Base-by-base conservation (phyloP, 306 rosid species). In the Aeschynomene evenia region DNA sequence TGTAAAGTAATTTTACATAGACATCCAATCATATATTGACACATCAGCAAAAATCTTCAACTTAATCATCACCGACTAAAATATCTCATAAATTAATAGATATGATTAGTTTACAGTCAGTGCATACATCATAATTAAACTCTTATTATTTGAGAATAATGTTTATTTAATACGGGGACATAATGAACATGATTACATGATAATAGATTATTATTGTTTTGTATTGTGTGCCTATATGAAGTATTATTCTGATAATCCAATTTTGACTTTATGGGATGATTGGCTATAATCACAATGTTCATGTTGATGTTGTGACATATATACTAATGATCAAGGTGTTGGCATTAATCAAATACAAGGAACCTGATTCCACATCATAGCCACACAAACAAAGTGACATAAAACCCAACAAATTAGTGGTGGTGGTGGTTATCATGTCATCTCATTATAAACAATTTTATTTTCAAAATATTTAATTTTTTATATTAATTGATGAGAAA, bases 361-460 rank as follows among this genome's bases (percentile, higher is more conserved):
- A 71, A 69, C 40, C 55, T 50, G 71, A 69, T 61, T 68, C 64
- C 73, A 72, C 67, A 61, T 72, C 73, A 49, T 53, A 68, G 45
- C 77, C 79, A 73, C 74, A 63, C n/a, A 63, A 80, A 49, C 61
- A 24, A 36, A 52, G 64, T 70, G 78, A 73, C 68, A 68, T 71
- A 19, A 77, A 77, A 76, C 72, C 77, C 82, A 79, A 72, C 36
- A 29, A 71, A 61, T 21, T 3, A 76, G 20, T 49, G 45, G 70
- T 1, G 43, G 43, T 78, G 85, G 85, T 78, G 85, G 85, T 59
- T 82, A 79, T 70, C 33, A 70, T 73, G 85, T 81, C 83, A 80
- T 55, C 42, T 10, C 70, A 63, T 37, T 42, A 37, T 9, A 39
- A 59, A 26, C 34, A 24, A 63, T 5, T 59, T 71, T 45, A 36